A percentile compares a stretch with the other conserved stretches of the same genome.
phyloP scores from a whole-genome alignment of 2,329 filamentous ascomycete species.

The Cordyceps tenuipes region DNA sequence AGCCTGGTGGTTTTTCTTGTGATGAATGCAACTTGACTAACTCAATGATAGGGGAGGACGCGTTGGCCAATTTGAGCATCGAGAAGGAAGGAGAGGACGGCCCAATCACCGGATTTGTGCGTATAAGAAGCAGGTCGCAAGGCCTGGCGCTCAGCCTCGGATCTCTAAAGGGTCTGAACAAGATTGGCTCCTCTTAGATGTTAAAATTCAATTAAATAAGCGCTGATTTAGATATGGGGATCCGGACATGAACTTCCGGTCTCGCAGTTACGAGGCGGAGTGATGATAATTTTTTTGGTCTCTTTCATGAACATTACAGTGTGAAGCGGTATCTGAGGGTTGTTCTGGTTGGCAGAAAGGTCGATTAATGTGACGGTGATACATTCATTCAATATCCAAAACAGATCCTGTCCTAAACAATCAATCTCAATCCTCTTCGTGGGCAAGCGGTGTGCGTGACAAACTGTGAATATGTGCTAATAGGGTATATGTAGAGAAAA shows the following conservation, averaged over 20 bases:
- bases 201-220: slow-evolving; percentile 5
- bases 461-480: not conserved
- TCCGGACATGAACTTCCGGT: not conserved
- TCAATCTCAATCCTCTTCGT: not conserved
- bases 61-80: slow-evolving; percentile 92
- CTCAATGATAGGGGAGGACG: slow-evolving; percentile 72
- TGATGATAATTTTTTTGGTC: not conserved
- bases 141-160: slow-evolving; percentile 89
- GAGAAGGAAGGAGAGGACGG: slow-evolving; percentile 95
- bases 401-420: not conserved
- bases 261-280: not conserved
- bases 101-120: slow-evolving; percentile 91
- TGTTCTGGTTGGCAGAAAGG: not conserved
- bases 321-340: not conserved
- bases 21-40: slow-evolving; percentile 17
- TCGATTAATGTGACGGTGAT: not conserved
- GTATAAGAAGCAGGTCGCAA: slow-evolving; percentile 95
- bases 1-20: slow-evolving; percentile 18
- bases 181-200: slow-evolving; percentile 45
- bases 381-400: not conserved
- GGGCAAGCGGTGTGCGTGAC: not conserved
- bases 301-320: not conserved
- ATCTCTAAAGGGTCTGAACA: slow-evolving; percentile 89
- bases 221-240: slow-evolving; percentile 10
- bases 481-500: slow-evolving; percentile 6